phyloP scores from a whole-genome alignment of 352 stramenopile genomes.

The Elongisporangium anandrum region DNA sequence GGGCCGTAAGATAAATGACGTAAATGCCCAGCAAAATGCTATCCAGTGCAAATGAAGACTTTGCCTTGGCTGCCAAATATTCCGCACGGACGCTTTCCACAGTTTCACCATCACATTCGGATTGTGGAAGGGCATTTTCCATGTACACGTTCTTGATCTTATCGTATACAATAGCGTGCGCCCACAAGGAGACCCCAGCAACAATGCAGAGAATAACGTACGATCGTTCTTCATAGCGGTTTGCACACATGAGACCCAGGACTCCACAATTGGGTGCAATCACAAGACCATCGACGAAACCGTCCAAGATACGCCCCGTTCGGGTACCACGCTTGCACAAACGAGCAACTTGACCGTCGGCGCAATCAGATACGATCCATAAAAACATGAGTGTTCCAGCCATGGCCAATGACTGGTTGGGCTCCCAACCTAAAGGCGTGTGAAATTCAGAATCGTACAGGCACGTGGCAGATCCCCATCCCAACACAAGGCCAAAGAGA shows the following conservation, averaged over 20 bases:
- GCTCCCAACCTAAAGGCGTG: slow-evolving; percentile 54
- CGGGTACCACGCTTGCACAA: slow-evolving; percentile 79
- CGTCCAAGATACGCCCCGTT: slow-evolving; percentile 77
- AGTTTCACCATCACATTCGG: slow-evolving; percentile 75
- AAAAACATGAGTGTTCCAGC: slow-evolving; percentile 66
- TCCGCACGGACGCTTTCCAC: slow-evolving; percentile 76
- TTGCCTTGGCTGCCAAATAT: slow-evolving; percentile 51
- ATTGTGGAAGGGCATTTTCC: slow-evolving; percentile 76
- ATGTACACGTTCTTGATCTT: slow-evolving; percentile 88
- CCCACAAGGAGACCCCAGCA: slow-evolving; percentile 66
- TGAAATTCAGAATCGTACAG: slow-evolving; percentile 85
- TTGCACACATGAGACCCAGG: slow-evolving; percentile 42
- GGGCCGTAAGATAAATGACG: slow-evolving; percentile 63
- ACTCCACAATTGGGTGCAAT: slow-evolving; percentile 72
- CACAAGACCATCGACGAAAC: slow-evolving; percentile 69
- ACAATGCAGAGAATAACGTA: slow-evolving; percentile 54
- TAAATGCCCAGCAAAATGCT: slow-evolving; percentile 76
- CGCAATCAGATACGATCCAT: slow-evolving; percentile 86
- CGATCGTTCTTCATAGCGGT: slow-evolving; percentile 45
- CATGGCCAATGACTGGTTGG: slow-evolving; percentile 43
- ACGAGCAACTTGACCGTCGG: slow-evolving; percentile 75
- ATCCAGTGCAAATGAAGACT: slow-evolving; percentile 60
- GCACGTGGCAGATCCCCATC: slow-evolving; percentile 61
- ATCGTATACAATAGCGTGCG: slow-evolving; percentile 82
- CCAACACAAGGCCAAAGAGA: slow-evolving; percentile 65